Base-by-base conservation (phyloP, 345 rosid genomes). In the Punica granatum region DNA sequence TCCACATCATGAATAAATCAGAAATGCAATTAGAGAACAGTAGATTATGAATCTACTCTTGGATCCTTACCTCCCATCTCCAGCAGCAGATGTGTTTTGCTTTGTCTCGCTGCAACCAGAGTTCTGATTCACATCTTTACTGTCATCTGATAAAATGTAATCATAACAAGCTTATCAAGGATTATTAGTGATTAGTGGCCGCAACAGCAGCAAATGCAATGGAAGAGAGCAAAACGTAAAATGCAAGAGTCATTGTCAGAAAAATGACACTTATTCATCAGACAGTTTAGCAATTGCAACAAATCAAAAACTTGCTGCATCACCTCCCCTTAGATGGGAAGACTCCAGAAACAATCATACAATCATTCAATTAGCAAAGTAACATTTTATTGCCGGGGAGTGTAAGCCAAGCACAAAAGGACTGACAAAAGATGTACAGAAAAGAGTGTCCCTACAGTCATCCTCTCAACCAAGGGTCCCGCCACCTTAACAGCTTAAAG, bases 11-110 rank as follows among this genome's bases (percentile, higher is more conserved):
- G 28, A 39, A 33, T 7, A 26, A 21, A 15, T 19, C 46, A 25
- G 19, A 36, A 63, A 36, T n/a, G 48, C 49, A 10, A 19, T 26
- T 7, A 62, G 23, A 18, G 14, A 9, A 39, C 14, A 23, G 32
- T 6, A 63, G 26, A 36, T 39, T 36, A 26, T 25, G 32, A 36
- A 25, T 16, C 49, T 12, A 23, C 18, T 42, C 3, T 63, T 10
- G 21, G 32, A 63, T 63, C 68, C 67, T 76, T 70, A 93, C 99
- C 97, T 85, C 69, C 78, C 90, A 61, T 83, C 89, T 65, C 72
- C 80, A 69, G 74, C 79, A 16, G 65, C 73, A 60, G 90, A 42
- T 32, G 78, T 73, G 72, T 81, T 74, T 75, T 78, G 81, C 58
- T 67, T 77, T 56, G 77, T 66, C 69, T 72, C 84, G 26, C 46